Conservation (phyloP, 2,329 filamentous ascomycete genomes). For the Fusarium albidum region DNA sequence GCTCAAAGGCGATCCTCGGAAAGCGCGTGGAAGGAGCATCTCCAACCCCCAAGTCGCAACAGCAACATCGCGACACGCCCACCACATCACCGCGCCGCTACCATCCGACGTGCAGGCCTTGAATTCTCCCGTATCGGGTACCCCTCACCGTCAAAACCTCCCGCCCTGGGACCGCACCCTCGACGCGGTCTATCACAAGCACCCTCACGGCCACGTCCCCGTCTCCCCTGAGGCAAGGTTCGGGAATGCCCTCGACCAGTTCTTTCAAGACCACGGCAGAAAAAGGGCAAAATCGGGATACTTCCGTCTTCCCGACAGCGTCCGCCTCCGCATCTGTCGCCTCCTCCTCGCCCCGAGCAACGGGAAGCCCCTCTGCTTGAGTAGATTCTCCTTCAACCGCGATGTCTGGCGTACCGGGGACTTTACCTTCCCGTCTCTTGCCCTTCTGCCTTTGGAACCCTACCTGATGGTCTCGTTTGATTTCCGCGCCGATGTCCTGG, state of each 20-base stretch:
- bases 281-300: constrained; percentile 20
- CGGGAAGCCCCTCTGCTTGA: constrained; percentile 42
- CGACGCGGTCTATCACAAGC: constrained; percentile 47
- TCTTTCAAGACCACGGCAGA: constrained; percentile 31
- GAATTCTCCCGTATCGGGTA: neutral
- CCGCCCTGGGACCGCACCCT: constrained; percentile 48
- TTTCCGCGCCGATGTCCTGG: constrained; percentile 49
- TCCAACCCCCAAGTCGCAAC: constrained; percentile 17
- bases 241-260: constrained; percentile 29
- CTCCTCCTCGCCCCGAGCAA: constrained; percentile 29
- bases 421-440: constrained; percentile 42
- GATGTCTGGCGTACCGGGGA: constrained; percentile 47
- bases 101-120: neutral
- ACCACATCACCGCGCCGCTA: constrained; percentile 4
- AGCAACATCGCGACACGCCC: neutral
- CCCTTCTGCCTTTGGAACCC: constrained; percentile 34
- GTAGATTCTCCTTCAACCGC: constrained; percentile 36
- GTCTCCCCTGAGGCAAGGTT: constrained; percentile 22
- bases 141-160: constrained; percentile 21
- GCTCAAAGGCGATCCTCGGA: constrained; percentile 10
- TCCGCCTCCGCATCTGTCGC: constrained; percentile 41
- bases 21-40: constrained; percentile 24
- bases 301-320: constrained; percentile 36
- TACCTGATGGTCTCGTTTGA: constrained; percentile 45
- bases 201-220: constrained; percentile 11